phyloP scores from a whole-genome alignment of 2,329 filamentous ascomycete species.

The Stemphylium beticola region DNA sequence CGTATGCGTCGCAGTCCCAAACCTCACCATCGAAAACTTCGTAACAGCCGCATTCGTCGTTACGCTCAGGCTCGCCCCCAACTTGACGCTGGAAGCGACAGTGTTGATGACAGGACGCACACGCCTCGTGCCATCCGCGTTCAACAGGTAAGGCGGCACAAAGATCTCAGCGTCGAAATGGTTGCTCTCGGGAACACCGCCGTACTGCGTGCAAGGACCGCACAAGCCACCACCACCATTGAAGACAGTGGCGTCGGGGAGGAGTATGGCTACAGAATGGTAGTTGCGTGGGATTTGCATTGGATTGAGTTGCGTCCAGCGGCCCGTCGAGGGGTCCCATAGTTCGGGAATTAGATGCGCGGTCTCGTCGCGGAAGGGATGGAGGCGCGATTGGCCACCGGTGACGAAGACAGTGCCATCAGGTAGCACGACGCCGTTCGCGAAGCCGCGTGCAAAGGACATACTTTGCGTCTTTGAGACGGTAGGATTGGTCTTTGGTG shows the following conservation, averaged over 20 bases:
- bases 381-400: slow-evolving; percentile 30
- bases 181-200: slow-evolving; percentile 42
- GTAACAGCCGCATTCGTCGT: slow-evolving; percentile 33
- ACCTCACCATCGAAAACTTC: slow-evolving; percentile 56
- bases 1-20: slow-evolving; percentile 60
- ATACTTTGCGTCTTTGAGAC: slow-evolving; percentile 33
- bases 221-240: slow-evolving; percentile 52
- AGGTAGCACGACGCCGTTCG: slow-evolving; percentile 38
- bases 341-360: slow-evolving; percentile 30
- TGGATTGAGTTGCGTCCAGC: slow-evolving; percentile 32
- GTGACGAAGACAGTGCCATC: slow-evolving; percentile 45
- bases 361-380: slow-evolving; percentile 28
- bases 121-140: slow-evolving; percentile 51
- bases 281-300: slow-evolving; percentile 33
- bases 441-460: slow-evolving; percentile 37
- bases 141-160: slow-evolving; percentile 63
- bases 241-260: slow-evolving; percentile 36
- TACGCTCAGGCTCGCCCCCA: slow-evolving; percentile 43
- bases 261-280: slow-evolving; percentile 37
- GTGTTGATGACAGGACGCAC: slow-evolving; percentile 53
- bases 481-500: slow-evolving; percentile 25
- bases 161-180: slow-evolving; percentile 64
- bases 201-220: slow-evolving; percentile 41
- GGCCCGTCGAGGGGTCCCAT: slow-evolving; percentile 28
- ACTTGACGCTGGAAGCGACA: slow-evolving; percentile 36